Conservation (phyloP, 1,284 basidiomycete genomes). For the Fistulinella cinereoalba region DNA sequence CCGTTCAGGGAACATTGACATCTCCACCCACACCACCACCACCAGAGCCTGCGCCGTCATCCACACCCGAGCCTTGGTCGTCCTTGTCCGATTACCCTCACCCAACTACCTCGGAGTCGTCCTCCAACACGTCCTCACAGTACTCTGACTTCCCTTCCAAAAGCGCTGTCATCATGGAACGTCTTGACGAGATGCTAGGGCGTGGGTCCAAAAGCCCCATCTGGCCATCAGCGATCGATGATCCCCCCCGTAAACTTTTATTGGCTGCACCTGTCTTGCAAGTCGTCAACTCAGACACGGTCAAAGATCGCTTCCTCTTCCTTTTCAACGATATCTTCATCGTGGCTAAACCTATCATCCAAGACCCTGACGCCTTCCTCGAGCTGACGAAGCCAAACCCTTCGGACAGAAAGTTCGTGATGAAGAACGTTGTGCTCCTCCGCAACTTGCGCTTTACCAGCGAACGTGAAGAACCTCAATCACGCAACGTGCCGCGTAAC, state of each 20-base stretch:
- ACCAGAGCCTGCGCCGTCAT: slow-evolving; percentile 56
- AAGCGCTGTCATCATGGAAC: slow-evolving; percentile 54
- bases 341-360: slow-evolving; percentile 71
- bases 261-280: slow-evolving; percentile 87
- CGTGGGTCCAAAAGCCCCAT: slow-evolving; percentile 59
- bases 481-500: slow-evolving; percentile 47
- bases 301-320: slow-evolving; percentile 96
- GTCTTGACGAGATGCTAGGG: slow-evolving; percentile 64
- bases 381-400: slow-evolving; percentile 62
- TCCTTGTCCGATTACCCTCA: slow-evolving; percentile 37
- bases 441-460: slow-evolving; percentile 66
- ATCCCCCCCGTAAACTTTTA: slow-evolving; percentile 84
- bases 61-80: slow-evolving; percentile 65
- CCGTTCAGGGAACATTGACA: slow-evolving; percentile 24
- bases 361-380: slow-evolving; percentile 58
- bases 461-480: slow-evolving; percentile 57
- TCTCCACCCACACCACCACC: slow-evolving; percentile 46
- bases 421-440: slow-evolving; percentile 85
- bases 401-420: slow-evolving; percentile 79
- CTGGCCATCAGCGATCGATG: slow-evolving; percentile 69
- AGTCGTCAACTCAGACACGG: slow-evolving; percentile 89
- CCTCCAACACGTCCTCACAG: slow-evolving; percentile 46
- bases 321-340: slow-evolving; percentile 93
- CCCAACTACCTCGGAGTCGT: slow-evolving; percentile 46
- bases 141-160: slow-evolving; percentile 39